Percentiles rank a stretch among this genome's conserved stretches.
phyloP scores from a whole-genome alignment of 768 basidiomycete species.

The Phaeolepiota aurea region DNA sequence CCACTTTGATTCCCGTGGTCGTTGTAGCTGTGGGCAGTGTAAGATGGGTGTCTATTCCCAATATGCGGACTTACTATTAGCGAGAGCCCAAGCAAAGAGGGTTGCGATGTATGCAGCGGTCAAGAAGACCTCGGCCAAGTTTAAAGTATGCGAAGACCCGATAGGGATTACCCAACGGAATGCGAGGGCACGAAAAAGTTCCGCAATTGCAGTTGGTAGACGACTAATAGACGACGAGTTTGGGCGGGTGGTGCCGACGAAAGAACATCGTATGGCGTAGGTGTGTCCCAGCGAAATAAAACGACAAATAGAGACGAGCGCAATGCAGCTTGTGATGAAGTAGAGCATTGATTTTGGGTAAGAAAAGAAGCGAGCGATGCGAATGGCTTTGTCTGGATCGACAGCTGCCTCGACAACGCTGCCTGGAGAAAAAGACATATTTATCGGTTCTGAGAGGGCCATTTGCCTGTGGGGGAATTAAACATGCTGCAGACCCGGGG shows the following conservation, averaged over 20 bases:
- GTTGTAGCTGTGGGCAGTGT: slow-evolving; percentile 18
- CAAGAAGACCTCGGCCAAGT: slow-evolving; percentile 30
- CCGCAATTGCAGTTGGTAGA: slow-evolving; percentile 22
- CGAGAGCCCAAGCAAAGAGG: slow-evolving; percentile 27
- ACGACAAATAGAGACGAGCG: slow-evolving; percentile 26
- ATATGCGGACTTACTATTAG: slow-evolving; percentile 22
- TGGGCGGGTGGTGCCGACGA: slow-evolving; percentile 1
- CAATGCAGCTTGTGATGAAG: slow-evolving; percentile 32
- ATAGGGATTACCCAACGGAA: slow-evolving; percentile 30
- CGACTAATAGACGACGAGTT: slow-evolving; percentile 12
- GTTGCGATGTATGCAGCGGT: slow-evolving; percentile 25
- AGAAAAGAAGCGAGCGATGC: slow-evolving; percentile 12
- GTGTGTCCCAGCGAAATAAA: slow-evolving; percentile 15
- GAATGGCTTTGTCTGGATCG: slow-evolving; percentile 17
- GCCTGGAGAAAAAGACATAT: neutral
- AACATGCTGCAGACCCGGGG: too few species aligned
- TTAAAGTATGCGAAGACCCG: slow-evolving; percentile 25
- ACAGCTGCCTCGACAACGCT: slow-evolving; percentile 1
- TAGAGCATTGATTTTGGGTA: slow-evolving; percentile 37
- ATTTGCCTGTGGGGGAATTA: neutral
- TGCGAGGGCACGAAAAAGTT: slow-evolving; percentile 23
- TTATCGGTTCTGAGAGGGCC: neutral
- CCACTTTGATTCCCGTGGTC: slow-evolving; percentile 19
- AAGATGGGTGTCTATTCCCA: neutral
- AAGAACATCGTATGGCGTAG: slow-evolving; percentile 8